These are phyloP conservation scores for Turritis glabra DNA, from an alignment of 345 rosid genomes.

Conservation along the genomic window DNA sequence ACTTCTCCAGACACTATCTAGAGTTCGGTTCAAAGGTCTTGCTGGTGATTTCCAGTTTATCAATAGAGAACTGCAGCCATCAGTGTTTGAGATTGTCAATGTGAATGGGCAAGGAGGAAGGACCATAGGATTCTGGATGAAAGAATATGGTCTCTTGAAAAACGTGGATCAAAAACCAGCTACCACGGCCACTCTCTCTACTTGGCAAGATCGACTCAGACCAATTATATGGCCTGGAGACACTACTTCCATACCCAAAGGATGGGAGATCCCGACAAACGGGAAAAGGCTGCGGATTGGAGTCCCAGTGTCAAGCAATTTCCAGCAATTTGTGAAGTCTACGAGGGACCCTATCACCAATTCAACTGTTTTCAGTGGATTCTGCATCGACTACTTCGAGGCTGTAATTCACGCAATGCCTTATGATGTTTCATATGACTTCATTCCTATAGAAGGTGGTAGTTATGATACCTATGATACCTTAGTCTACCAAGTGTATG, in stretches of 20 bases:
- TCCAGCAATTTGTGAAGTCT: conserved; percentile 8
- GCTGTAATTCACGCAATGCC: conserved; percentile 31
- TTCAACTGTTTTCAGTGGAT: conserved; percentile 18
- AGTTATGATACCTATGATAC: neutral
- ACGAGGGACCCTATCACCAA: conserved; percentile 21
- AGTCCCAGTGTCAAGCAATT: conserved; percentile 13
- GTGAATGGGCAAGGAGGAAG: conserved; percentile 36
- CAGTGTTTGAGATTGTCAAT: conserved; percentile 47
- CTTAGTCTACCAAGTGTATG: conserved; percentile 34
- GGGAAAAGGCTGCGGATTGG: conserved; percentile 34
- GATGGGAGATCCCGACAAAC: conserved; percentile 19
- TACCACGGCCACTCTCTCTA: conserved; percentile 13
- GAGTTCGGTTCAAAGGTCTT: conserved; percentile 44
- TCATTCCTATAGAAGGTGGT: conserved; percentile 3
- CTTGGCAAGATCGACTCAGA: conserved; percentile 22
- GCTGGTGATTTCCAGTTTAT: conserved; percentile 40
- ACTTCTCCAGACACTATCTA: conserved; percentile 40
- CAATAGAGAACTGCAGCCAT: conserved; percentile 34
- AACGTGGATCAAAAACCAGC: neutral
- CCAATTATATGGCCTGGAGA: conserved; percentile 43
- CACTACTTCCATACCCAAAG: conserved; percentile 16
- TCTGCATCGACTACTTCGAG: conserved; percentile 37
- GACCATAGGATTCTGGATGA: conserved; percentile 50
- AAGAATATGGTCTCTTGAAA: conserved; percentile 31
- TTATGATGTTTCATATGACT: conserved; percentile 25